phyloP scores from a whole-genome alignment of 2,329 filamentous ascomycete species.

The Penicillium expansum region DNA sequence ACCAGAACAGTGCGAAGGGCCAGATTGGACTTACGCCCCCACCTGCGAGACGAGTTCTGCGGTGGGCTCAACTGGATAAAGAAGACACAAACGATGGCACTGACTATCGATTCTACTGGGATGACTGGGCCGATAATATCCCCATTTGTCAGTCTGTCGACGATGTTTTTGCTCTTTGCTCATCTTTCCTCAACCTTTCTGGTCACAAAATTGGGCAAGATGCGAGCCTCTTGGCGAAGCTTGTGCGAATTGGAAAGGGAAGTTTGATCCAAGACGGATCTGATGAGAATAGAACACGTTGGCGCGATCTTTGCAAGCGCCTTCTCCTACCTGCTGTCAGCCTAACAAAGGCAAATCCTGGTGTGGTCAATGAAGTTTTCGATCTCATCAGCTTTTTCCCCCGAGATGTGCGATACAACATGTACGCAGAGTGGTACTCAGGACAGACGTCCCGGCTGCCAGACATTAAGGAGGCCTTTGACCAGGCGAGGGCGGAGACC shows the following conservation, averaged over 20 bases:
- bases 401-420: constrained; percentile 71
- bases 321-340: constrained; percentile 86
- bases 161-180: constrained; percentile 83
- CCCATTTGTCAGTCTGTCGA: constrained; percentile 87
- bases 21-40: constrained; percentile 61
- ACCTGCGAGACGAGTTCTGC: constrained; percentile 63
- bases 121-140: constrained; percentile 92
- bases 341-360: constrained; percentile 78
- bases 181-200: constrained; percentile 77
- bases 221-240: constrained; percentile 70
- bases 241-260: constrained; percentile 79
- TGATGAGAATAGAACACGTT: constrained; percentile 67
- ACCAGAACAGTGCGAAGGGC: constrained; percentile 70
- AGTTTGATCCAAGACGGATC: constrained; percentile 71
- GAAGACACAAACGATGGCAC: constrained; percentile 70
- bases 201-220: constrained; percentile 90
- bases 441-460: constrained; percentile 73
- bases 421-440: constrained; percentile 92
- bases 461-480: constrained; percentile 75
- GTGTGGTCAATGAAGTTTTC: constrained; percentile 82
- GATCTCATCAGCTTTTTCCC: constrained; percentile 77
- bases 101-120: constrained; percentile 91
- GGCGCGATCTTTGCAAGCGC: constrained; percentile 79
- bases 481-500: constrained; percentile 73
- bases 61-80: constrained; percentile 82